Conservation (phyloP, 1,284 basidiomycete genomes). For the Apiotrichum mycotoxinovorans region DNA sequence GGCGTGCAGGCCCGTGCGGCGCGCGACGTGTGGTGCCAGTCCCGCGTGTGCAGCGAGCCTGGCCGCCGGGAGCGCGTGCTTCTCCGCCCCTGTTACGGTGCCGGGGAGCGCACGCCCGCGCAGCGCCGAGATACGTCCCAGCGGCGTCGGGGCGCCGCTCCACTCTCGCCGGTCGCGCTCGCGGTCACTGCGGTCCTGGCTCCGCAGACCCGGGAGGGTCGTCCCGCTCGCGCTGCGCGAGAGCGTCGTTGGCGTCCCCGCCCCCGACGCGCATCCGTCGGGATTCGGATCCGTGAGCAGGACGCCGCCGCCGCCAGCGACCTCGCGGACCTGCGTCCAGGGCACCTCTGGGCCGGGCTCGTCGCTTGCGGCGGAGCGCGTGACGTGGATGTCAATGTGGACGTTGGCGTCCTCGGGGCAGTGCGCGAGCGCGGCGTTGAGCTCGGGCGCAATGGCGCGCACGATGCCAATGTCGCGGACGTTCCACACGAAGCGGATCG, state of each 20-base stretch:
- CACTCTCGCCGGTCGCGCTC: not conserved
- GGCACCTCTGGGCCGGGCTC: slow-evolving; percentile 2
- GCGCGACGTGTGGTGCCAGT: not conserved
- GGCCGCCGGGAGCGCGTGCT: not conserved
- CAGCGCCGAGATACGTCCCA: too few relatives aligned
- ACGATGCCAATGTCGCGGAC: slow-evolving; percentile 6
- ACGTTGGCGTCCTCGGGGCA: slow-evolving; percentile 7
- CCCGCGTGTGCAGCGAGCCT: not conserved
- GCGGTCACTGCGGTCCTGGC: not conserved
- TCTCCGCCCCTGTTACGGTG: too few relatives aligned
- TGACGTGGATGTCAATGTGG: slow-evolving; percentile 24
- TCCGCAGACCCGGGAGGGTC: not conserved
- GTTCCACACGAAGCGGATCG: slow-evolving; percentile 41
- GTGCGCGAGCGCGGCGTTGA: slow-evolving; percentile 9
- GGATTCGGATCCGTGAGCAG: not conserved
- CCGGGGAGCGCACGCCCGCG: too few relatives aligned
- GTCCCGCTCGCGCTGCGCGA: not conserved
- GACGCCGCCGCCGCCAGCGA: not conserved
- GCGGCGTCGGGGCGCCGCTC: too few relatives aligned
- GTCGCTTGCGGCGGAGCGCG: slow-evolving; percentile 7
- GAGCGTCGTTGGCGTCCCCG: not conserved
- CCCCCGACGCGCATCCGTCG: not conserved
- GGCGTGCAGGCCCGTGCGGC: slow-evolving; percentile 3
- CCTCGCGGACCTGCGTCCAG: not conserved
- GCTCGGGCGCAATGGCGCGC: slow-evolving; percentile 13